Evolutionary conservation across 805 yeast species (phyloP).

Genomic region (Blastobotrys attinorum): DNA sequence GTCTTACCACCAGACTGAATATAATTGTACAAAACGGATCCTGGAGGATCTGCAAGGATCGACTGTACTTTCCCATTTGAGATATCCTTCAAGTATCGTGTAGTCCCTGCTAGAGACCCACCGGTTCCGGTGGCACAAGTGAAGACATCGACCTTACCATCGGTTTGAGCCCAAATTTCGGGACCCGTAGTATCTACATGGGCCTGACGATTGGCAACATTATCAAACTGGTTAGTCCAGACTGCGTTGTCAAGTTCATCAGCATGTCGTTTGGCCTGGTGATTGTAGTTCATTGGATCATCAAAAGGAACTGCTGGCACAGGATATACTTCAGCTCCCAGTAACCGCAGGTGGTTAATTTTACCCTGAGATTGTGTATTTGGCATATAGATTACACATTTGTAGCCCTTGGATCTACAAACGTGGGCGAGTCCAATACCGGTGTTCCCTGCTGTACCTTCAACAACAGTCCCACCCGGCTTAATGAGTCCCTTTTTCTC

Average conservation of each 20-base stretch:
- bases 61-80: conserved; percentile 55
- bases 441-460: conserved; percentile 95
- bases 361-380: conserved; percentile 78
- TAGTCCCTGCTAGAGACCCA: conserved; percentile 82
- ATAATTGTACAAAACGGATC: conserved; percentile 75
- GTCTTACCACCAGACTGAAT: conserved; percentile 62
- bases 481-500: conserved; percentile 48
- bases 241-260: conserved; percentile 68
- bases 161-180: conserved; percentile 79
- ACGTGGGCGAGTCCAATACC: conserved; percentile 81
- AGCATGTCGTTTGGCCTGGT: conserved; percentile 81
- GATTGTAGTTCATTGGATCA: conserved; percentile 80
- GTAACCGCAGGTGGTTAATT: conserved; percentile 59
- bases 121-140: conserved; percentile 92
- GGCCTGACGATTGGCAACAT: conserved; percentile 78
- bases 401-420: conserved; percentile 76
- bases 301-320: conserved; percentile 82
- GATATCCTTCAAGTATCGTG: conserved; percentile 66
- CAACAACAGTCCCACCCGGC: conserved; percentile 82
- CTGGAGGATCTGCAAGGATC: conserved; percentile 89
- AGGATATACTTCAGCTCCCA: conserved; percentile 83
- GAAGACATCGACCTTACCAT: conserved; percentile 74
- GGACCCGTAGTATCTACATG: conserved; percentile 90
- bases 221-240: conserved; percentile 92
- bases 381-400: conserved; percentile 85